phyloP scores from a whole-genome alignment of 176 grass and related monocot species.

The Canna indica region DNA sequence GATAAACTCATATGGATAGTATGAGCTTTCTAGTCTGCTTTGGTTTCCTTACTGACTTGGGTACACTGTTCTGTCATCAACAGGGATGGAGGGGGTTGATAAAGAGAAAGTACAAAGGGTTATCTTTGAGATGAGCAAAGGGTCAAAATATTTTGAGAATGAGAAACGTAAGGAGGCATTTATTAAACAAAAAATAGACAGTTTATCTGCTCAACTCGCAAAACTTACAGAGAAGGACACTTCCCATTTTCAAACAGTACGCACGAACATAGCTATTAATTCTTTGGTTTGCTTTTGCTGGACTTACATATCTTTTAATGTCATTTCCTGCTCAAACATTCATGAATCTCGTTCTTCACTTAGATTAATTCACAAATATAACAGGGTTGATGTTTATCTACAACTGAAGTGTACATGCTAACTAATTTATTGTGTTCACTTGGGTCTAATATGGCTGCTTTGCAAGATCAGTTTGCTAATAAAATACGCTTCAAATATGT shows the following conservation, averaged over 20 bases:
- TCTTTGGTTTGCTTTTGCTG: background rate
- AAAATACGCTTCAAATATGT: background rate
- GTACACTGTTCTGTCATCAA: background rate
- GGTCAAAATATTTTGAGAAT: constrained; percentile 93
- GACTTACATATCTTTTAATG: constrained; percentile 8
- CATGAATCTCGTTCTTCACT: background rate
- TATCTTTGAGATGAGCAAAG: constrained; percentile 89
- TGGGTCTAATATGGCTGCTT: background rate
- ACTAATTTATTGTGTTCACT: background rate
- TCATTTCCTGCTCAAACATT: background rate
- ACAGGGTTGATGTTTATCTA: background rate
- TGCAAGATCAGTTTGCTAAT: background rate
- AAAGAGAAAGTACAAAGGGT: constrained; percentile 80
- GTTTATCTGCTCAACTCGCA: constrained; percentile 36
- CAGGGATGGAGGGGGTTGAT: constrained; percentile 97
- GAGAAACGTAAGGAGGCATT: constrained; percentile 76
- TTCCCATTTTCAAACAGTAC: constrained; percentile 70
- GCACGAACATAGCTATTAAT: background rate
- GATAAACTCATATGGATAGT: background rate
- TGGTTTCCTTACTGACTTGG: background rate
- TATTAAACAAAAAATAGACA: constrained; percentile 68
- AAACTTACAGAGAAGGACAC: constrained; percentile 67
- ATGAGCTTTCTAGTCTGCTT: background rate
- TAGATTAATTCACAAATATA: background rate
- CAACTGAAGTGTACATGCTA: background rate